These are phyloP conservation scores for Cyphellophora europaea DNA, from an alignment of 2,329 filamentous ascomycete genomes.

Conservation along the genomic window DNA sequence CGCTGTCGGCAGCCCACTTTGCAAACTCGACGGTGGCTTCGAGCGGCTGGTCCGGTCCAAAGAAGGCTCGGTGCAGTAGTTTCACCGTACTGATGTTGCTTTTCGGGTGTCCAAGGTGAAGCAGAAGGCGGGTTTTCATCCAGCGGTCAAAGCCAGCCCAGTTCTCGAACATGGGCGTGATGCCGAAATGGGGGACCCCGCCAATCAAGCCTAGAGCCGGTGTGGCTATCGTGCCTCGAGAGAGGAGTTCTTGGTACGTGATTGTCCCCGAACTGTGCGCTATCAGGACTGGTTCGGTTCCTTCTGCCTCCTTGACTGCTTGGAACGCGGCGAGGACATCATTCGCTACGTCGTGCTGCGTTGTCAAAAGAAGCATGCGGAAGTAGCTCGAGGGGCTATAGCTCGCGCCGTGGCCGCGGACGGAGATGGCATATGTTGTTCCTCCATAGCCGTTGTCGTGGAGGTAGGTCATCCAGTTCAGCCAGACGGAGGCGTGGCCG, in stretches of 20 bases:
- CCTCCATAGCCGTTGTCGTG: slow-evolving; percentile 28
- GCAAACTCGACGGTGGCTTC: slow-evolving; percentile 34
- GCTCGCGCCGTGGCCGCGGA: slow-evolving; percentile 44
- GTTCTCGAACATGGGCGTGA: slow-evolving; percentile 33
- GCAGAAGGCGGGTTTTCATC: slow-evolving; percentile 37
- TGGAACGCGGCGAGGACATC: slow-evolving; percentile 37
- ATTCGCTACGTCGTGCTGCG: slow-evolving; percentile 31
- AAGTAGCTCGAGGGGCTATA: slow-evolving; percentile 40
- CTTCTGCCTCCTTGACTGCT: slow-evolving; percentile 28
- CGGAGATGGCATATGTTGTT: slow-evolving; percentile 43
- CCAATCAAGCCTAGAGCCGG: slow-evolving; percentile 38
- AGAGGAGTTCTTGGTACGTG: slow-evolving; percentile 40
- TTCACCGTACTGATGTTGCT: slow-evolving; percentile 43
- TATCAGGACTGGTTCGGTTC: slow-evolving; percentile 32
- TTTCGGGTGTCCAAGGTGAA: slow-evolving; percentile 41
- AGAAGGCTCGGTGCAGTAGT: slow-evolving; percentile 43
- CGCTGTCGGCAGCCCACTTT: slow-evolving; percentile 36
- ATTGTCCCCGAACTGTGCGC: slow-evolving; percentile 46
- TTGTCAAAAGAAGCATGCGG: slow-evolving; percentile 39
- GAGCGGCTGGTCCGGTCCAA: slow-evolving; percentile 34
- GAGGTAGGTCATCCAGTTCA: slow-evolving; percentile 43
- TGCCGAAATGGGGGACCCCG: slow-evolving; percentile 39
- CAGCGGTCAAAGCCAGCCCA: slow-evolving; percentile 40
- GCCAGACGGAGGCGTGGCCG: slow-evolving; percentile 45
- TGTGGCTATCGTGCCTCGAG: slow-evolving; percentile 29